phyloP scores from a whole-genome alignment of 345 rosid species.

The Eucalyptus erythrocorys region DNA sequence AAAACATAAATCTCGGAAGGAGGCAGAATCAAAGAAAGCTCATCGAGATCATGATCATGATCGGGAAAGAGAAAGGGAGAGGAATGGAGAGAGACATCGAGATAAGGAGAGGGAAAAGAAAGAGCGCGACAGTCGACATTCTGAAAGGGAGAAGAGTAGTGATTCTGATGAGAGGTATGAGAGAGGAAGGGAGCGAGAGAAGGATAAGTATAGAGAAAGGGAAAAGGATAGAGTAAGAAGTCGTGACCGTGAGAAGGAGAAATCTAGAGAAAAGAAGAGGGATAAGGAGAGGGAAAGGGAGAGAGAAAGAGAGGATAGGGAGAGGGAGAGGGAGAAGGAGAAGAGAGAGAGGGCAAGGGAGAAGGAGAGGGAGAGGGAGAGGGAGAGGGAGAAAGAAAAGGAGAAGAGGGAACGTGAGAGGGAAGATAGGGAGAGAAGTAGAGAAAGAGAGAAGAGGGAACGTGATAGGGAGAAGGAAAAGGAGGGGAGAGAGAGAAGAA shows the following conservation, averaged over 20 bases:
- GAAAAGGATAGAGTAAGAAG: not conserved
- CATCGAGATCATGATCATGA: slow-evolving; percentile 35
- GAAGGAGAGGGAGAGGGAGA: slow-evolving; percentile 15
- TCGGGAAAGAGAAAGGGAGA: slow-evolving; percentile 44
- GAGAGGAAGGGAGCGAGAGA: slow-evolving; percentile 14
- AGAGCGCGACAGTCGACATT: not conserved
- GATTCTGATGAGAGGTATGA: not conserved
- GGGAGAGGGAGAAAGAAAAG: slow-evolving; percentile 13
- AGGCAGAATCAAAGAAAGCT: slow-evolving; percentile 38
- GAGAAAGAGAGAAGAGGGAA: slow-evolving; percentile 19
- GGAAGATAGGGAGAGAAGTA: slow-evolving; percentile 15
- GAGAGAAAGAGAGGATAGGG: slow-evolving; percentile 1
- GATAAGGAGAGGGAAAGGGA: slow-evolving; percentile 13
- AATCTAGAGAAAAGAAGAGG: slow-evolving; percentile 1
- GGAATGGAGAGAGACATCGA: slow-evolving; percentile 21
- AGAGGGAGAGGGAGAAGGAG: not conserved
- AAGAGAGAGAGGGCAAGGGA: slow-evolving; percentile 8
- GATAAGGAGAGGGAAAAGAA: slow-evolving; percentile 2
- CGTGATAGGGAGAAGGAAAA: slow-evolving; percentile 10
- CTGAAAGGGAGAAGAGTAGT: not conserved
- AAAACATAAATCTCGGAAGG: slow-evolving; percentile 31
- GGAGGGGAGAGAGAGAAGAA: not conserved
- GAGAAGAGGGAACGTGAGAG: slow-evolving; percentile 9
- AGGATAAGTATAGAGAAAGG: slow-evolving; percentile 9
- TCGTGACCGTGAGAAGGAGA: not conserved